phyloP scores from a whole-genome alignment of 106 monocot genomes.

The Gastrodia elata region DNA sequence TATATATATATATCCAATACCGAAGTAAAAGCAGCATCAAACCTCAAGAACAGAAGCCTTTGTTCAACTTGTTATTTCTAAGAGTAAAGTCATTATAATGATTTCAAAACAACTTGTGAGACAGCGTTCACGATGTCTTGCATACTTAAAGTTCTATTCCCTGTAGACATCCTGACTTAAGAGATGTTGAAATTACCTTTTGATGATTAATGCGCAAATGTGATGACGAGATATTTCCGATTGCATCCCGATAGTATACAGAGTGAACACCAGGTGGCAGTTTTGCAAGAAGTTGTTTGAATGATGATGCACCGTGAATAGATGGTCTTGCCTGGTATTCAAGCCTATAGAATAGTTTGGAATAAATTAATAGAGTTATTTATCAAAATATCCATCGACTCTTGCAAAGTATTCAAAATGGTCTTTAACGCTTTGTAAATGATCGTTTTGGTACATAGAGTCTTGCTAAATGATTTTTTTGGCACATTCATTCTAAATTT shows the following conservation, averaged over 20 bases:
- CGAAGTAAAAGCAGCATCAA: background rate
- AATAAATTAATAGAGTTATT: too few relatives aligned
- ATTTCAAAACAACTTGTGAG: background rate
- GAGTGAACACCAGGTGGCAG: constrained; percentile 77
- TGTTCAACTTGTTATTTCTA: background rate
- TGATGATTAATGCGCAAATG: constrained; percentile 49
- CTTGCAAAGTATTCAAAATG: too few relatives aligned
- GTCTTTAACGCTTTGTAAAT: too few relatives aligned
- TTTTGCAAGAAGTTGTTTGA: constrained; percentile 65
- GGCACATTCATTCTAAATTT: too few relatives aligned
- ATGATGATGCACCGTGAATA: constrained; percentile 48
- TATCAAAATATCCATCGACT: too few relatives aligned
- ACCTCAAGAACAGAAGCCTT: background rate
- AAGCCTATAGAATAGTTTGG: constrained; percentile 40
- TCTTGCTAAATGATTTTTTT: too few relatives aligned
- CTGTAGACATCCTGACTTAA: background rate
- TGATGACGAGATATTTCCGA: constrained; percentile 81
- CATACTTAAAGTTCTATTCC: background rate
- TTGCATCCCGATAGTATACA: constrained; percentile 77
- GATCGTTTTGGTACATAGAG: too few relatives aligned
- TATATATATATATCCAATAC: background rate
- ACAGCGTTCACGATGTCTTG: background rate
- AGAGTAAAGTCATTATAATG: background rate
- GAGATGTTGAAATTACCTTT: constrained; percentile 33
- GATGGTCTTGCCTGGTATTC: constrained; percentile 76